A percentile compares a stretch with the other conserved stretches of the same genome.
Evolutionary conservation across 2,329 filamentous ascomycete genomes (phyloP).

Genomic region (Sphaerostilbella broomeana): DNA sequence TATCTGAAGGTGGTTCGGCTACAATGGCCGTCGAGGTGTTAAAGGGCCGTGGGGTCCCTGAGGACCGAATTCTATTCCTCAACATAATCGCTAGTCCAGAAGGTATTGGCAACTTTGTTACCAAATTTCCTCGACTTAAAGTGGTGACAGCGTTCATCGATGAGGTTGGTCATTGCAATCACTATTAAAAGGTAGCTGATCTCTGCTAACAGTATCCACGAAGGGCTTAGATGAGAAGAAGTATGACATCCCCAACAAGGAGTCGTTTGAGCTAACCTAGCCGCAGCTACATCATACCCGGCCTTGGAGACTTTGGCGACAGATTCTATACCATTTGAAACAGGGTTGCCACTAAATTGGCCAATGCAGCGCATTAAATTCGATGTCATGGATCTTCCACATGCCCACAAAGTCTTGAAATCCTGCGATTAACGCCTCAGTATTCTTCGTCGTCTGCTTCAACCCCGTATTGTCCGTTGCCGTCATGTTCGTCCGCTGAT

Average conservation of each 20-base stretch:
- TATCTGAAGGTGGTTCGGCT: conserved; percentile 70
- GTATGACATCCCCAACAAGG: conserved; percentile 43
- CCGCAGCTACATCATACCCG: conserved; percentile 84
- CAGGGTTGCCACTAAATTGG: conserved; percentile 1
- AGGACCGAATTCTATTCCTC: conserved; percentile 91
- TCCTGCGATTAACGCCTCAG: no score
- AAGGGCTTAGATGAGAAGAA: conserved; percentile 94
- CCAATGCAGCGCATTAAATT: conserved; percentile 4
- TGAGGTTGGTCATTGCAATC: conserved; percentile 45
- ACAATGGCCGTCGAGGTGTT: conserved; percentile 96
- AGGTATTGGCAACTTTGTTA: conserved; percentile 81
- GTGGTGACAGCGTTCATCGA: conserved; percentile 97
- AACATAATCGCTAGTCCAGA: conserved; percentile 97
- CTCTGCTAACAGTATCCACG: conserved; percentile 12
- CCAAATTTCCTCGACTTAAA: conserved; percentile 79
- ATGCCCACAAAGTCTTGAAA: no score
- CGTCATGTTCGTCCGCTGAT: conserved; percentile 39
- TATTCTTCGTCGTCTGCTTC: conserved; percentile 54
- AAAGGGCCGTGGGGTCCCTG: conserved; percentile 82
- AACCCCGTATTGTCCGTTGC: conserved; percentile 47
- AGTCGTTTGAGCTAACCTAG: conserved; percentile 29
- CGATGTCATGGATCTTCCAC: no score
- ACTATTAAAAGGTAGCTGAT: not conserved
- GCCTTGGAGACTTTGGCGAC: conserved; percentile 91
- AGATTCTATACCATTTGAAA: conserved; percentile 82